phyloP scores from a whole-genome alignment of 176 grass and related monocot species.

The Cenchrus purpureus region DNA sequence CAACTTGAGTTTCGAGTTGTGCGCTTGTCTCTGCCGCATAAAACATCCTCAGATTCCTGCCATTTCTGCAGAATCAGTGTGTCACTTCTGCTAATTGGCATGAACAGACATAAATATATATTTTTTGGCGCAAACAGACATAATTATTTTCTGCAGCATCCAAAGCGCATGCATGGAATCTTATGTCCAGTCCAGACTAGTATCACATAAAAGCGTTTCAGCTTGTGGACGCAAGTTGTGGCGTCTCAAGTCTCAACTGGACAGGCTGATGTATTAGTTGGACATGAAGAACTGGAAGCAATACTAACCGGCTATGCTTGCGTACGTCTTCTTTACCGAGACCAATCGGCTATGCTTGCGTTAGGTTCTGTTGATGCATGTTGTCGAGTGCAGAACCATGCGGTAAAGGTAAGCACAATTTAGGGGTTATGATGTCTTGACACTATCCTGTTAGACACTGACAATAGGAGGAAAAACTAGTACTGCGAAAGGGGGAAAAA shows the following conservation, averaged over 20 bases:
- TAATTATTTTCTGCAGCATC: constrained; percentile 8
- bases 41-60: constrained; percentile 5
- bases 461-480: background rate
- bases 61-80: background rate
- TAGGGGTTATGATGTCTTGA: background rate
- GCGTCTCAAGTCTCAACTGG: background rate
- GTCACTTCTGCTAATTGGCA: background rate
- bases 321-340: background rate
- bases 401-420: background rate
- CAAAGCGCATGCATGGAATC: constrained; percentile 34
- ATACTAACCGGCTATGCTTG: background rate
- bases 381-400: background rate
- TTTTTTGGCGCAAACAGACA: too few species aligned
- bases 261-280: background rate
- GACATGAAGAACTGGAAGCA: background rate
- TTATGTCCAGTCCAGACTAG: background rate
- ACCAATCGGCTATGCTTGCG: background rate
- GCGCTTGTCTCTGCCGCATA: background rate
- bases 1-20: background rate
- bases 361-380: background rate
- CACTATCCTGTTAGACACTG: background rate
- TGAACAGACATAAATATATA: background rate
- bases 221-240: background rate
- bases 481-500: background rate
- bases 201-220: background rate